Evolutionary conservation across 2,329 filamentous ascomycete species (phyloP).

Genomic region (Setomelanomma holmii): DNA sequence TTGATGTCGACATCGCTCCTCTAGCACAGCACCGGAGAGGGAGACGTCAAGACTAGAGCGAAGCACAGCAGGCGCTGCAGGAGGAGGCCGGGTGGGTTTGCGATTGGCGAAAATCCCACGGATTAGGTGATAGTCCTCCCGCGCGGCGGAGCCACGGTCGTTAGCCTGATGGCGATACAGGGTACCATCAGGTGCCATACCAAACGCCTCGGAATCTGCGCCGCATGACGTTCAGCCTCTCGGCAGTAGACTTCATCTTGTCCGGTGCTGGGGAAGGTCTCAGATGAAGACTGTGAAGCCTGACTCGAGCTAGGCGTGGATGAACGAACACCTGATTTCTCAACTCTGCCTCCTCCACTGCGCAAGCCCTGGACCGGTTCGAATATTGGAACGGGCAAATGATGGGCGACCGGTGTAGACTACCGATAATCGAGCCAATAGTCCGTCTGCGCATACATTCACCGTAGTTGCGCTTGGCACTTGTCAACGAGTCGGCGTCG

Average conservation of each 20-base stretch:
- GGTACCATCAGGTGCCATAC: conserved; percentile 9
- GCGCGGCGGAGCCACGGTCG: conserved; percentile 3
- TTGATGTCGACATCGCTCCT: conserved; percentile 6
- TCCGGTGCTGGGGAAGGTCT: conserved; percentile 4
- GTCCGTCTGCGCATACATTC: conserved; percentile 3
- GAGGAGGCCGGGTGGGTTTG: conserved; percentile 11
- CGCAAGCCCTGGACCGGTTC: not conserved
- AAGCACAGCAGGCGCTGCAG: conserved; percentile 11
- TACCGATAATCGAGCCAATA: conserved; percentile 14
- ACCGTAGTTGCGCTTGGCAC: not conserved
- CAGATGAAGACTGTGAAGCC: conserved; percentile 6
- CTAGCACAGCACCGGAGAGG: conserved; percentile 5
- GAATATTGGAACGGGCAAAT: conserved; percentile 3
- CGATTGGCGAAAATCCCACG: conserved; percentile 15
- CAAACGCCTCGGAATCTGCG: not conserved
- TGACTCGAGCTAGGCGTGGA: conserved; percentile 10
- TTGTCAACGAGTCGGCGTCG: conserved; percentile 4
- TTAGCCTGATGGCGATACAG: conserved; percentile 4
- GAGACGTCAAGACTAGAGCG: conserved; percentile 9
- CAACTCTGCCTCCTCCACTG: not conserved
- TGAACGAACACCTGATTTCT: conserved; percentile 5
- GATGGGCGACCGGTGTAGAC: conserved; percentile 3
- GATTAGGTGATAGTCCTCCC: conserved; percentile 14
- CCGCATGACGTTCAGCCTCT: conserved; percentile 6
- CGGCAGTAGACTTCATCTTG: not conserved